phyloP scores from a whole-genome alignment of 139 green algal species.

The Micromonas pusilla region DNA sequence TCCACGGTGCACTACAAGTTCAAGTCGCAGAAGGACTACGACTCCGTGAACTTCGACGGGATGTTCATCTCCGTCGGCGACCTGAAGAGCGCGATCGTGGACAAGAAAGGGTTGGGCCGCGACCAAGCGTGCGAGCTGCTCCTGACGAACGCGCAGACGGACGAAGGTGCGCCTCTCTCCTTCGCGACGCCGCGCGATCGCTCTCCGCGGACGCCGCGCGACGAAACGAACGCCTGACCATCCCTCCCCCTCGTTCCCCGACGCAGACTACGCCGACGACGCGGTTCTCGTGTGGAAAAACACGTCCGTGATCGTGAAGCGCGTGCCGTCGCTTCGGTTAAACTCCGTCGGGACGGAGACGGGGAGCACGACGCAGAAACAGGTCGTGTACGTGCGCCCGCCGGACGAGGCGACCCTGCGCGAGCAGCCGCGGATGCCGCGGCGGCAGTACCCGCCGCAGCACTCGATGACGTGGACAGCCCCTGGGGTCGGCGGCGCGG shows the following conservation, averaged over 20 bases:
- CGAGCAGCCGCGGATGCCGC: not conserved
- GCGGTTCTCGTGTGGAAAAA: slow-evolving; percentile 30
- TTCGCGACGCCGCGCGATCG: no score
- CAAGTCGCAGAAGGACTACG: slow-evolving; percentile 39
- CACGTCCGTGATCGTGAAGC: slow-evolving; percentile 38
- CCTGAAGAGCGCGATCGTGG: slow-evolving; percentile 42
- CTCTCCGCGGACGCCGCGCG: no score
- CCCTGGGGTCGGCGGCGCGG: no score
- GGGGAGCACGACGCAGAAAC: not conserved
- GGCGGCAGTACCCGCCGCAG: not conserved
- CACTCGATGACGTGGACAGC: not conserved
- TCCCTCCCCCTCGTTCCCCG: no score
- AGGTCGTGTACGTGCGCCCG: slow-evolving; percentile 12
- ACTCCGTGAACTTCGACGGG: slow-evolving; percentile 43
- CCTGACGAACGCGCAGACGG: slow-evolving; percentile 11
- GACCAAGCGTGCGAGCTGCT: slow-evolving; percentile 14
- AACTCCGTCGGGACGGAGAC: not conserved
- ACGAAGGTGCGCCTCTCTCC: no score
- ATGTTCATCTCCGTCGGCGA: slow-evolving; percentile 44
- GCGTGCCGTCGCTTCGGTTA: slow-evolving; percentile 25
- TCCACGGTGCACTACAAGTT: slow-evolving; percentile 48
- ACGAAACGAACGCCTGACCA: no score
- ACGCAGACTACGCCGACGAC: slow-evolving; percentile 26
- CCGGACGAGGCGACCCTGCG: not conserved
- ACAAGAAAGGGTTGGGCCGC: slow-evolving; percentile 16